These are phyloP conservation scores for Starmerella riodocensis DNA, from an alignment of 805 yeast species.

Conservation along the genomic window DNA sequence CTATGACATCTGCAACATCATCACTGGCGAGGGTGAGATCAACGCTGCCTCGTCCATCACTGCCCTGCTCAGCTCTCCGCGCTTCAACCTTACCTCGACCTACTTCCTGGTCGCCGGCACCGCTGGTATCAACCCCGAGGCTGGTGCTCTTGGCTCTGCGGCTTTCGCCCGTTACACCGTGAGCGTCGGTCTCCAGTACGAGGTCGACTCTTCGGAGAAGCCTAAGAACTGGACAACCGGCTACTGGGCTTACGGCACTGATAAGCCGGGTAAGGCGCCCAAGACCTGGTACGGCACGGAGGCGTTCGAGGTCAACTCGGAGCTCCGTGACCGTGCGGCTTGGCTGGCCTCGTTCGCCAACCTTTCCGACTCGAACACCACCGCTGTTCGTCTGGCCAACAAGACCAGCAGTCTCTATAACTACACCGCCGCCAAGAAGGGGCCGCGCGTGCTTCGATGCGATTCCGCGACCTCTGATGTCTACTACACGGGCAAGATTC, in stretches of 20 bases:
- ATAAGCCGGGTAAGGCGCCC: constrained; percentile 39
- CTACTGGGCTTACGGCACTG: constrained; percentile 43
- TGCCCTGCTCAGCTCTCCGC: constrained; percentile 41
- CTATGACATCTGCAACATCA: constrained; percentile 44
- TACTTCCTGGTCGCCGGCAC: constrained; percentile 54
- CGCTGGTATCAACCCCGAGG: constrained; percentile 48
- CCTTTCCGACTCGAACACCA: constrained; percentile 31
- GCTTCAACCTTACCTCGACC: constrained; percentile 45
- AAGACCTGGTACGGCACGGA: constrained; percentile 48
- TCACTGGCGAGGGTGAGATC: constrained; percentile 59
- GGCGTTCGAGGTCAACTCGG: constrained; percentile 48
- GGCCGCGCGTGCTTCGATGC: constrained; percentile 40
- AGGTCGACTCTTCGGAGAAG: constrained; percentile 39
- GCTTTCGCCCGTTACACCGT: constrained; percentile 49
- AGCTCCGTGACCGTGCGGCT: constrained; percentile 45
- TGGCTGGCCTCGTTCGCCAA: constrained; percentile 36
- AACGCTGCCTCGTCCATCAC: constrained; percentile 50
- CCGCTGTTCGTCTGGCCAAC: constrained; percentile 24
- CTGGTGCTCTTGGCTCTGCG: constrained; percentile 47
- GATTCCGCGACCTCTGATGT: constrained; percentile 49
- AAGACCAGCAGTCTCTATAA: constrained; percentile 38
- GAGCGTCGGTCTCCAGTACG: constrained; percentile 47
- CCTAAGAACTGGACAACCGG: constrained; percentile 44
- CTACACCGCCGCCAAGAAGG: constrained; percentile 37
- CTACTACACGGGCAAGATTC: constrained; percentile 43